phyloP scores from a whole-genome alignment of 495 filamentous ascomycete species.

The Endocarpon pusillum region DNA sequence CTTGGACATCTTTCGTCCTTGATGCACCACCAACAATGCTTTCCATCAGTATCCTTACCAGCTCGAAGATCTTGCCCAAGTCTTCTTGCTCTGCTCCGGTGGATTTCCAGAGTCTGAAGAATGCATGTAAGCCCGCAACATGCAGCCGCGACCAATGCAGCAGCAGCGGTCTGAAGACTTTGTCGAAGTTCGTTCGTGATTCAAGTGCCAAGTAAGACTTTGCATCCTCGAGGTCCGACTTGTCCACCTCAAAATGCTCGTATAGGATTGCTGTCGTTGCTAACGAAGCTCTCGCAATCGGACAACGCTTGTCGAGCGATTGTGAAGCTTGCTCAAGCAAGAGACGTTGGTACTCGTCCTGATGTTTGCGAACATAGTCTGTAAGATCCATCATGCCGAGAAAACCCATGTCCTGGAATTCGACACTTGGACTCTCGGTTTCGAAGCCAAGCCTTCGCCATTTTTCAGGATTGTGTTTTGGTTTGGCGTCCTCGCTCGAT shows the following conservation, averaged over 20 bases:
- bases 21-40: slow-evolving; percentile 74
- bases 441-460: slow-evolving; percentile 89
- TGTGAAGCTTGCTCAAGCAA: slow-evolving; percentile 77
- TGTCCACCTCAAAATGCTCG: slow-evolving; percentile 90
- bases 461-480: slow-evolving; percentile 71
- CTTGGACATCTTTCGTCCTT: slow-evolving; percentile 69
- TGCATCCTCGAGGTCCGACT: slow-evolving; percentile 64
- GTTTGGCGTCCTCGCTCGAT: slow-evolving; percentile 29
- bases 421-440: slow-evolving; percentile 64
- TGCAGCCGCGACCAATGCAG: slow-evolving; percentile 96
- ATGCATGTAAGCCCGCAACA: slow-evolving; percentile 69
- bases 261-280: slow-evolving; percentile 78
- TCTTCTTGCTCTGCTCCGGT: slow-evolving; percentile 71
- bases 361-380: slow-evolving; percentile 78
- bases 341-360: slow-evolving; percentile 81
- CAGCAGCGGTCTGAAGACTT: slow-evolving; percentile 70
- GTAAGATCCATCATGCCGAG: slow-evolving; percentile 95
- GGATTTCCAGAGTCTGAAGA: slow-evolving; percentile 82
- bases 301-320: slow-evolving; percentile 57
- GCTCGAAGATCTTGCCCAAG: slow-evolving; percentile 80
- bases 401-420: slow-evolving; percentile 77
- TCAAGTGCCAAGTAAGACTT: slow-evolving; percentile 64
- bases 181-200: slow-evolving; percentile 64
- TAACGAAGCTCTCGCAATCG: slow-evolving; percentile 73
- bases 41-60: slow-evolving; percentile 80